A percentile compares a stretch with the other conserved stretches of the same genome.
These are phyloP conservation scores for Postia placenta DNA, from an alignment of 768 basidiomycete genomes.

Conservation along the genomic window DNA sequence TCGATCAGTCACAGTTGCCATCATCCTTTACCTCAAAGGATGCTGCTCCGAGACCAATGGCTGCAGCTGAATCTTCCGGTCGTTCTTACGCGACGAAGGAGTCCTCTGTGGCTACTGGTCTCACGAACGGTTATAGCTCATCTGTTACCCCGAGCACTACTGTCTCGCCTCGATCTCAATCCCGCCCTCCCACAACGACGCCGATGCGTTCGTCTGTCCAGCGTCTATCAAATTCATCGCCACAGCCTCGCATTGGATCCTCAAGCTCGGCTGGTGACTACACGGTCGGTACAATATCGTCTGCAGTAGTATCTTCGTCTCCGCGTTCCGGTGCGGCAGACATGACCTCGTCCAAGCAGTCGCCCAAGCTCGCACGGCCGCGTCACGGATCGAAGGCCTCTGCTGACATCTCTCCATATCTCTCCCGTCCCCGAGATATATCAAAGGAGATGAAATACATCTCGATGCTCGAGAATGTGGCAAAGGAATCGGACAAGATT, in stretches of 20 bases:
- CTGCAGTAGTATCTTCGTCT: neutral
- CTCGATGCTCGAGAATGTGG: slow-evolving; percentile 65
- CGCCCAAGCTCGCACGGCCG: slow-evolving; percentile 11
- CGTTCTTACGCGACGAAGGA: too few relatives aligned
- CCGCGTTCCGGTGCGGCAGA: neutral
- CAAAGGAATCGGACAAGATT: slow-evolving; percentile 66
- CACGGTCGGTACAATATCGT: too few relatives aligned
- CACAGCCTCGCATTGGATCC: too few relatives aligned
- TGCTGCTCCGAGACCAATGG: too few relatives aligned
- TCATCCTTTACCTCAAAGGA: too few relatives aligned
- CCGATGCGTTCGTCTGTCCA: neutral
- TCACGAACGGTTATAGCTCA: too few relatives aligned
- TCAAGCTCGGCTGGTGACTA: too few relatives aligned
- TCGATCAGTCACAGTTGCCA: neutral
- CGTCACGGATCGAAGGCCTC: slow-evolving; percentile 40
- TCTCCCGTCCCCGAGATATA: slow-evolving; percentile 47
- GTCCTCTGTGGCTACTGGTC: too few relatives aligned
- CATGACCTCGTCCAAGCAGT: slow-evolving; percentile 1
- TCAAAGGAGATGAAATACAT: slow-evolving; percentile 64
- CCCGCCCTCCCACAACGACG: slow-evolving; percentile 1
- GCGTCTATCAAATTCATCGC: too few relatives aligned
- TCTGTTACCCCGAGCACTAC: too few relatives aligned
- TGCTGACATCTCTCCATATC: slow-evolving; percentile 67
- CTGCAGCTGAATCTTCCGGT: too few relatives aligned
- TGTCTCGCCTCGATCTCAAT: too few relatives aligned